These are phyloP conservation scores for Malbranchea zuffiana DNA, from an alignment of 2,329 filamentous ascomycete genomes.

Conservation along the genomic window DNA sequence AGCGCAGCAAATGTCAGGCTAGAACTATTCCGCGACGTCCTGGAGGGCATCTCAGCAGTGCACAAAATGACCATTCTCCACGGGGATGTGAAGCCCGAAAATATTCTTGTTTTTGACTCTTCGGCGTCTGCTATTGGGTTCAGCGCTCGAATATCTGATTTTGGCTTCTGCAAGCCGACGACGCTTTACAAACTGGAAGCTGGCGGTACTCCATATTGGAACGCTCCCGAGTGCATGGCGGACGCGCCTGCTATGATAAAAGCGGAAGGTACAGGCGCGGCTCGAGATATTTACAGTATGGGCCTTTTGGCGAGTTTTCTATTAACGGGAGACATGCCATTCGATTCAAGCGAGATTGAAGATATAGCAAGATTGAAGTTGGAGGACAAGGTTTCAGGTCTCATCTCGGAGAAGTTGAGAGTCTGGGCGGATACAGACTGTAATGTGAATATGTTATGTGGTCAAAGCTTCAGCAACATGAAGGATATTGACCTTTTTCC, in stretches of 20 bases:
- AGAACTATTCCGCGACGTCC: constrained; percentile 1
- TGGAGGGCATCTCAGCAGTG: constrained; percentile 1
- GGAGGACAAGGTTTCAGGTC: constrained; percentile 1
- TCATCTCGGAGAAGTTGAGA: constrained; percentile 1
- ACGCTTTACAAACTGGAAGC: not conserved
- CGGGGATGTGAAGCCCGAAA: constrained; percentile 2
- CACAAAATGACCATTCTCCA: constrained; percentile 1
- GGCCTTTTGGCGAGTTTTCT: constrained; percentile 1
- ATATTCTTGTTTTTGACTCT: constrained; percentile 3
- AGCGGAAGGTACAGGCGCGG: not conserved
- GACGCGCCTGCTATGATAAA: not conserved
- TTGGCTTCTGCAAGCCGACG: not conserved
- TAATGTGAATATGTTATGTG: not conserved
- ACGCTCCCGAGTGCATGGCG: constrained; percentile 1
- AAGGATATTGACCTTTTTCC: not conserved
- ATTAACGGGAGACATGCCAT: constrained; percentile 2
- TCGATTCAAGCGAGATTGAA: not conserved
- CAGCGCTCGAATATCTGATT: constrained; percentile 1
- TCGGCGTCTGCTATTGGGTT: not conserved
- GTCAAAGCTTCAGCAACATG: not conserved
- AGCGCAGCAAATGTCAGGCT: not conserved
- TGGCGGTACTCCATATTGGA: constrained; percentile 4
- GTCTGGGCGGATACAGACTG: not conserved
- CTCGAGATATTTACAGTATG: constrained; percentile 1
- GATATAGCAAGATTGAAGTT: constrained; percentile 6